Conservation (phyloP, 352 stramenopile genomes). For the Paralagenidium karlingii region DNA sequence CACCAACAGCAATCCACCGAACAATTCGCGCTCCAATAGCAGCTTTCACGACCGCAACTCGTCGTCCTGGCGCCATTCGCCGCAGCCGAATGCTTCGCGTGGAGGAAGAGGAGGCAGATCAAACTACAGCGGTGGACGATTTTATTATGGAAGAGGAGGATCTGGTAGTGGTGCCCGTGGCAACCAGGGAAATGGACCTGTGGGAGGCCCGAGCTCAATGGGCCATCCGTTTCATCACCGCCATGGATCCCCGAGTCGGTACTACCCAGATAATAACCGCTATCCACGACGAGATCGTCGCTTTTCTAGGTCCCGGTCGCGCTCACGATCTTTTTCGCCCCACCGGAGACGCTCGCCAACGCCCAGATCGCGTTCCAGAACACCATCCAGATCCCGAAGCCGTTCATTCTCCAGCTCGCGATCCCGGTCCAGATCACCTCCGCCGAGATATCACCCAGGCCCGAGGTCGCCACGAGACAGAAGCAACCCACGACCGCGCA, state of each 20-base stretch:
- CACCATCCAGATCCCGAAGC: no score
- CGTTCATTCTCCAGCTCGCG: conserved; percentile 15
- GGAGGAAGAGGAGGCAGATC: background rate
- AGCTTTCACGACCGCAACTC: no score
- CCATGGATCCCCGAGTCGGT: conserved; percentile 12
- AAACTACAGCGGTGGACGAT: conserved; percentile 5
- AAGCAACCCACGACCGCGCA: conserved; percentile 7
- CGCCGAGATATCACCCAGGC: conserved; percentile 33
- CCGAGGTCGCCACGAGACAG: conserved; percentile 5
- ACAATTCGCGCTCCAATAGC: no score
- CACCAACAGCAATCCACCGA: background rate
- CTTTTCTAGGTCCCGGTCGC: conserved; percentile 10
- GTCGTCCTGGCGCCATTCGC: no score
- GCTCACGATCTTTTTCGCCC: conserved; percentile 33
- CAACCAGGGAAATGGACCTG: conserved; percentile 3
- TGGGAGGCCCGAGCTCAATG: background rate
- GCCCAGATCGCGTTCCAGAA: no score
- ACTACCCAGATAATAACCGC: conserved; percentile 9
- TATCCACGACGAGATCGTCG: conserved; percentile 34
- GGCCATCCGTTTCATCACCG: conserved; percentile 11
- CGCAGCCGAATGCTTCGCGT: background rate
- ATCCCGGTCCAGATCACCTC: conserved; percentile 39
- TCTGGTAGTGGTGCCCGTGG: conserved; percentile 1
- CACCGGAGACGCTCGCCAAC: no score
- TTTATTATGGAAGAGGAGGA: conserved; percentile 1